Percentiles rank a stretch among this genome's conserved stretches.
Evolutionary conservation across 805 yeast genomes (phyloP).

Genomic region (Alloascoidea hylecoeti): DNA sequence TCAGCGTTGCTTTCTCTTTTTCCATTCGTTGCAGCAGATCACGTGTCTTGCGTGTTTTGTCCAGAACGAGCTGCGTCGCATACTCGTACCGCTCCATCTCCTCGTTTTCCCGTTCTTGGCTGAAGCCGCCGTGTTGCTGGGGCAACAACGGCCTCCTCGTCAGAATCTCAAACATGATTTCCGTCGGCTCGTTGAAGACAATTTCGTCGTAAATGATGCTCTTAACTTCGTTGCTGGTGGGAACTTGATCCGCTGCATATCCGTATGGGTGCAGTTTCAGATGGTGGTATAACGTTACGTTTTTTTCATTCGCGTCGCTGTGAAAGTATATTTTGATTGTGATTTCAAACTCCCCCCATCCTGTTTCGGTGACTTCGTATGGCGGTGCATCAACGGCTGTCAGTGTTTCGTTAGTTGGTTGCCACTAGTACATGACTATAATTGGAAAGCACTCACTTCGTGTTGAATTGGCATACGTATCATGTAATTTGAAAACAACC

Average conservation of each 20-base stretch:
- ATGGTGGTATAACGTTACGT: conserved; percentile 75
- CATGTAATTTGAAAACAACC: conserved; percentile 91
- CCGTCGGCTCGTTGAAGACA: conserved; percentile 94
- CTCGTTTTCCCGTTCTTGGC: conserved; percentile 45
- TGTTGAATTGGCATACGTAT: conserved; percentile 81
- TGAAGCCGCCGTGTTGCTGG: conserved; percentile 22
- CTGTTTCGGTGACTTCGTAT: conserved; percentile 90
- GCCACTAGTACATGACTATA: neutral
- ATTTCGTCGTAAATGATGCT: conserved; percentile 73
- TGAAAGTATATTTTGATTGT: conserved; percentile 76
- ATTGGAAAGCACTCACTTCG: conserved; percentile 24
- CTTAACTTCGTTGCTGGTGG: conserved; percentile 29
- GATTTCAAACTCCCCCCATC: conserved; percentile 99
- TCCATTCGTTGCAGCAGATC: conserved; percentile 20
- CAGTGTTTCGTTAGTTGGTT: conserved; percentile 1
- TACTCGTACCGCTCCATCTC: conserved; percentile 42
- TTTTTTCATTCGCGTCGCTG: conserved; percentile 80
- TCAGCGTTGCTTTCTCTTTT: conserved; percentile 11
- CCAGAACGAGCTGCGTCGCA: conserved; percentile 28
- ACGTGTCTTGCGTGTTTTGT: conserved; percentile 27
- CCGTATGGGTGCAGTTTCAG: conserved; percentile 83
- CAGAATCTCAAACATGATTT: conserved; percentile 64
- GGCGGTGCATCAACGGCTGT: conserved; percentile 73
- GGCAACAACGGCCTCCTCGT: conserved; percentile 52
- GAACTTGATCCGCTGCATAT: conserved; percentile 14